Percentiles rank a stretch among this genome's conserved stretches.
These are phyloP conservation scores for Uronychia setigera DNA, from an alignment of 73 alveolate species.

Conservation along the genomic window DNA sequence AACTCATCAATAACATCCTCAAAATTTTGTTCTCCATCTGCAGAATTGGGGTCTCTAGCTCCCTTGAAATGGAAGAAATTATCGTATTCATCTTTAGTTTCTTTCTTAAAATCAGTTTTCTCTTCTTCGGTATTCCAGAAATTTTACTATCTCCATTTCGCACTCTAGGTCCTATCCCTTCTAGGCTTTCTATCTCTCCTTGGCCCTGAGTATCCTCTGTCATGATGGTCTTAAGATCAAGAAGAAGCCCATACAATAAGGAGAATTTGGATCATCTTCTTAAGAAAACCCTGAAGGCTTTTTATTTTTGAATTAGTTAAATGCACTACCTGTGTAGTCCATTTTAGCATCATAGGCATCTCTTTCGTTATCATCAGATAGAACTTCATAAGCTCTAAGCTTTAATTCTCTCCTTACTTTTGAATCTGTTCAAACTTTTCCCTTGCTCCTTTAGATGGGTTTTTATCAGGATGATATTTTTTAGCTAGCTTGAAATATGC, in stretches of 20 bases:
- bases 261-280: too few relatives aligned
- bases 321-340: neutral
- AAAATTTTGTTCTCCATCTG: slow-evolving; percentile 3
- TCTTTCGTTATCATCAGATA: slow-evolving; percentile 39
- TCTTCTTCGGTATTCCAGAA: neutral
- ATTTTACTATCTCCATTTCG: neutral
- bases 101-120: slow-evolving; percentile 14
- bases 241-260: too few relatives aligned
- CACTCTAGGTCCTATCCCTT: neutral
- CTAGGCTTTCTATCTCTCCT: neutral
- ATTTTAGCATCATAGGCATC: slow-evolving; percentile 36
- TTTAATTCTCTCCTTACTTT: too few relatives aligned
- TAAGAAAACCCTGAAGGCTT: neutral
- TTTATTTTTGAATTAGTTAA: neutral
- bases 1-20: slow-evolving; percentile 40
- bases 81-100: slow-evolving; percentile 45
- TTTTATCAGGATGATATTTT: slow-evolving; percentile 79
- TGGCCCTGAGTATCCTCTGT: neutral
- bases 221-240: neutral
- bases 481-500: slow-evolving; percentile 70
- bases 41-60: neutral
- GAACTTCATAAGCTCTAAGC: slow-evolving; percentile 69
- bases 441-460: slow-evolving; percentile 38
- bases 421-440: slow-evolving; percentile 50
- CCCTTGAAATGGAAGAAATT: slow-evolving; percentile 37